phyloP scores from a whole-genome alignment of 2,329 filamentous ascomycete species.

The Fusarium pseudoanthophilum region DNA sequence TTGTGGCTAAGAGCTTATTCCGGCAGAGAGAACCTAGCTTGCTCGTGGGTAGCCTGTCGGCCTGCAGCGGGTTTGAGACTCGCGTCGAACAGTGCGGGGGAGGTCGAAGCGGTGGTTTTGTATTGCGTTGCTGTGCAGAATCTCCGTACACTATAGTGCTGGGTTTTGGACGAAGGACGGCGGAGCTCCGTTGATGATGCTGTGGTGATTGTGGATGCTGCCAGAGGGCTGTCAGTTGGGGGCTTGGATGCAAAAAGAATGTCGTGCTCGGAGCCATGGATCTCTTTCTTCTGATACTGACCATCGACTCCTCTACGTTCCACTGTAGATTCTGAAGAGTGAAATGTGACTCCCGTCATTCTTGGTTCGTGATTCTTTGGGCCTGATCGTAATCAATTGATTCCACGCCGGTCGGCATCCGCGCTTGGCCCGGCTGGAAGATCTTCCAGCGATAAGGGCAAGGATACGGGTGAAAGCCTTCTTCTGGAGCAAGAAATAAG shows the following conservation, averaged over 20 bases:
- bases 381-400: not conserved
- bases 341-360: not conserved
- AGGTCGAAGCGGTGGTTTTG: not conserved
- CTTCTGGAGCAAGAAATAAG: rapidly evolving
- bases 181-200: not conserved
- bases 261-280: rapidly evolving
- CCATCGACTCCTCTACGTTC: not conserved
- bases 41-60: not conserved
- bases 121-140: not conserved
- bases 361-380: not conserved
- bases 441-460: too few species aligned
- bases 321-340: rapidly evolving
- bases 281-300: rapidly evolving
- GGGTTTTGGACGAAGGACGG: rapidly evolving
- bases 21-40: too few species aligned
- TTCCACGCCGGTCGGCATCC: not conserved
- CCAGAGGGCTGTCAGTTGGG: not conserved
- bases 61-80: not conserved
- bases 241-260: rapidly evolving
- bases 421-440: not conserved
- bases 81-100: not conserved
- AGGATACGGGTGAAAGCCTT: not conserved
- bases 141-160: rapidly evolving
- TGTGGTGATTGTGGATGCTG: not conserved
- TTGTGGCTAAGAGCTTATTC: too few species aligned